phyloP scores from a whole-genome alignment of 176 grass and related monocot species.

The Metroxylon sagu region DNA sequence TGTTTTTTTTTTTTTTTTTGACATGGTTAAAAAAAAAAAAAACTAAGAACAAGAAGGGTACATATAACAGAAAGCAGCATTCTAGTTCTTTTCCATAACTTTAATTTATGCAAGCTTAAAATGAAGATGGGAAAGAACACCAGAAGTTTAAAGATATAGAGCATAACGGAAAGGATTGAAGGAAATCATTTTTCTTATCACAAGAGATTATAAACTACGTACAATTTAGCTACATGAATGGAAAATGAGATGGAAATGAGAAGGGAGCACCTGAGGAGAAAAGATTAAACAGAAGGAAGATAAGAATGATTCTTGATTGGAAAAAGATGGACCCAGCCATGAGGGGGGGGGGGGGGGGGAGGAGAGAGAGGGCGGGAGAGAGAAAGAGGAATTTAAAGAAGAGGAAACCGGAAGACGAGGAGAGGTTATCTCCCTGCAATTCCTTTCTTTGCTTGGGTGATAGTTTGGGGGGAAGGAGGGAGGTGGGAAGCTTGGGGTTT shows the following conservation, averaged over 20 bases:
- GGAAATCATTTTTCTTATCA: not conserved
- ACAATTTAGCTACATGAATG: not conserved
- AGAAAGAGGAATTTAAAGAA: conserved; percentile 4
- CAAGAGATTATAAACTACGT: not conserved
- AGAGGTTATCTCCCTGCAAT: conserved; percentile 28
- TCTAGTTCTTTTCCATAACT: too few relatives aligned
- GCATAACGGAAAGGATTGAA: not conserved
- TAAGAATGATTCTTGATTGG: conserved; percentile 17
- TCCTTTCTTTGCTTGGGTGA: conserved; percentile 95
- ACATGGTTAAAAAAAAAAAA: too few relatives aligned
- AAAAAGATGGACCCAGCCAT: conserved; percentile 21
- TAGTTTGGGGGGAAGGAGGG: conserved; percentile 30
- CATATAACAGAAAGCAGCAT: too few relatives aligned
- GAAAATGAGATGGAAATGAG: not conserved
- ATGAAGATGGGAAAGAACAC: too few relatives aligned
- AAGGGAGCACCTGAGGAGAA: conserved; percentile 46
- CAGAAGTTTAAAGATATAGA: too few relatives aligned
- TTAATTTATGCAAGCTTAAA: too few relatives aligned
- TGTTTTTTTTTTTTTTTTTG: not conserved
- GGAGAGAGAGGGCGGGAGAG: conserved; percentile 21
- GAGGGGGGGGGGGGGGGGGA: conserved; percentile 2
- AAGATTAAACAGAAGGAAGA: conserved; percentile 37
- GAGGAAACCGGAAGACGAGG: conserved; percentile 10
- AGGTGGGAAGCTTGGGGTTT: not conserved
- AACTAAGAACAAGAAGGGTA: too few relatives aligned